Evolutionary conservation across 1,284 basidiomycete genomes (phyloP).

Genomic region (Ustilago cynodontis): DNA sequence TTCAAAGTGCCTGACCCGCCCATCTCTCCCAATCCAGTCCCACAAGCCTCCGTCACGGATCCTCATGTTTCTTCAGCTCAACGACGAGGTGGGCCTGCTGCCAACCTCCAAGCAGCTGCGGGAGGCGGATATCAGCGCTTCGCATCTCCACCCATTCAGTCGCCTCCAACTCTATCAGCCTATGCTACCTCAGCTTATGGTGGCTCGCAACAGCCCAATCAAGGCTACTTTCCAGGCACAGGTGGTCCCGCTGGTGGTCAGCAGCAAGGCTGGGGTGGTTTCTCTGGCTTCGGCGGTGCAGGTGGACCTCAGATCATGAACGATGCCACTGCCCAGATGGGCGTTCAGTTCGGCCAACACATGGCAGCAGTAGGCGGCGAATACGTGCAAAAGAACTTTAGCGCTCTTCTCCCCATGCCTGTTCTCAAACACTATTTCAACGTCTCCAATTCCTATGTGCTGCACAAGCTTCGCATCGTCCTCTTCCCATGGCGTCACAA

Average conservation of each 20-base stretch:
- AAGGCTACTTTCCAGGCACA: slow-evolving; percentile 26
- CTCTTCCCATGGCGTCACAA: slow-evolving; percentile 93
- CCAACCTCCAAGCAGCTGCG: slow-evolving; percentile 33
- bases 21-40: slow-evolving; percentile 47
- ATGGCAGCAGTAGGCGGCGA: slow-evolving; percentile 94
- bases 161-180: slow-evolving; percentile 18
- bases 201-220: slow-evolving; percentile 15
- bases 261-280: slow-evolving; percentile 29
- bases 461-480: slow-evolving; percentile 88
- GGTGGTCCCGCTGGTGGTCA: slow-evolving; percentile 14
- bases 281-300: slow-evolving; percentile 26
- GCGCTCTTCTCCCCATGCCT: slow-evolving; percentile 62
- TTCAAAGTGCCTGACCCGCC: slow-evolving; percentile 63
- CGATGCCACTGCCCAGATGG: slow-evolving; percentile 93
- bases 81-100: slow-evolving; percentile 32
- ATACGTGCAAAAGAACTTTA: slow-evolving; percentile 87
- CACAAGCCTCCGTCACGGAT: slow-evolving; percentile 33
- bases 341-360: slow-evolving; percentile 92
- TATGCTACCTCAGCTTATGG: slow-evolving; percentile 20
- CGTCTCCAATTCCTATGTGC: slow-evolving; percentile 95
- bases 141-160: slow-evolving; percentile 48
- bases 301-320: slow-evolving; percentile 74
- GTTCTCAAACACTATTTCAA: slow-evolving; percentile 92
- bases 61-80: slow-evolving; percentile 44
- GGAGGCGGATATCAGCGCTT: slow-evolving; percentile 53